Conservation (phyloP, 495 filamentous ascomycete genomes). For the Penicillium ucsense region DNA sequence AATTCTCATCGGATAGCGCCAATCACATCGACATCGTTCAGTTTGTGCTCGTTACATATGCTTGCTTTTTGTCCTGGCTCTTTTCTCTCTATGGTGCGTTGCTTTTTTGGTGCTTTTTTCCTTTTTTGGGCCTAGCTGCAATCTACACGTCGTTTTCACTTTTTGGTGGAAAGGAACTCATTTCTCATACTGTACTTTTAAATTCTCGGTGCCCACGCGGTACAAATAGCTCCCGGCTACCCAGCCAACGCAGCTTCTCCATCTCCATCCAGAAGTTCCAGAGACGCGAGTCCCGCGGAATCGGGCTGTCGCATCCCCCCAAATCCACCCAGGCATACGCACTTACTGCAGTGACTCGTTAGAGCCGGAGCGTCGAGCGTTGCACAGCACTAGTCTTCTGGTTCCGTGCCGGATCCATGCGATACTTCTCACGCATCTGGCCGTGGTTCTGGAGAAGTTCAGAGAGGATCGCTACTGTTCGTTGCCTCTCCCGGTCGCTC, state of each 20-base stretch:
- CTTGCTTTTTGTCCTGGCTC: neutral
- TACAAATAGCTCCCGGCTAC: conserved; percentile 4
- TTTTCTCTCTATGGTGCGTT: neutral
- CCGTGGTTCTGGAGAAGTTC: no score
- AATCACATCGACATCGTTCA: no score
- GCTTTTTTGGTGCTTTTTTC: neutral
- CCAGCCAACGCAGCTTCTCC: conserved; percentile 1
- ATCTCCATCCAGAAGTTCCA: neutral
- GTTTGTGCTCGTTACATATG: neutral
- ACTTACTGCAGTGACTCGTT: neutral
- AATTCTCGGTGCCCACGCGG: neutral
- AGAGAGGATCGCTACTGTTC: no score
- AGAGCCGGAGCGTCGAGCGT: no score
- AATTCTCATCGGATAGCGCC: no score
- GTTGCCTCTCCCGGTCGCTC: no score
- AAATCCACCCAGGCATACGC: neutral
- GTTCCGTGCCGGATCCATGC: no score
- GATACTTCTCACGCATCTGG: no score
- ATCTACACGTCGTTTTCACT: no score
- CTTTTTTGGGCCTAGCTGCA: neutral
- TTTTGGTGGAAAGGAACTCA: no score
- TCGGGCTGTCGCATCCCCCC: neutral
- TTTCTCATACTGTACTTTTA: neutral
- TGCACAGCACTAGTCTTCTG: no score
- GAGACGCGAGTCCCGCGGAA: neutral